phyloP scores from a whole-genome alignment of 371 early-diverging fungal species.

The Aphelidium insulamus region DNA sequence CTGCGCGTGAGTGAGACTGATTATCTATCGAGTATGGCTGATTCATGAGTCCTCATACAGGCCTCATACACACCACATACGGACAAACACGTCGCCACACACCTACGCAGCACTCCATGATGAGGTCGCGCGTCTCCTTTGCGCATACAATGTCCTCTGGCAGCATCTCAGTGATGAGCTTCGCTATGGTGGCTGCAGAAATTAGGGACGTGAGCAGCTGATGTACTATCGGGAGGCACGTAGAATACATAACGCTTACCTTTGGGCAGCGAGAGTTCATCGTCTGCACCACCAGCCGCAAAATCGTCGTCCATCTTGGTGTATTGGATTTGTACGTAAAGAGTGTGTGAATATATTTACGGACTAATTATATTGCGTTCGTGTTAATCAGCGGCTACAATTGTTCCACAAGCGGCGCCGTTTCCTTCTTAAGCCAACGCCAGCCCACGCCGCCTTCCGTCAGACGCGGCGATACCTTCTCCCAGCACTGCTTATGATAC shows the following conservation, averaged over 20 bases:
- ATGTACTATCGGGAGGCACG: background rate
- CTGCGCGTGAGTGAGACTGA: conserved; percentile 12
- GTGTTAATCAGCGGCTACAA: too few relatives aligned
- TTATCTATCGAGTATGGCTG: background rate
- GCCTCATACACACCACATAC: background rate
- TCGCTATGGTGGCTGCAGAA: conserved; percentile 75
- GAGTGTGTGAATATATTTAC: too few relatives aligned
- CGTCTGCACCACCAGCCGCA: conserved; percentile 41
- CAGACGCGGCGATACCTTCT: conserved; percentile 50
- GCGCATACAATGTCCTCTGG: conserved; percentile 66
- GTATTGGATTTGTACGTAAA: too few relatives aligned
- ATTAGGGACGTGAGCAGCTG: background rate
- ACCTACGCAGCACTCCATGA: conserved; percentile 87
- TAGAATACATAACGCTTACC: conserved; percentile 14
- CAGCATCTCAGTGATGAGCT: conserved; percentile 87
- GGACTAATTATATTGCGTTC: too few relatives aligned
- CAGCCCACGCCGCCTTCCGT: conserved; percentile 29
- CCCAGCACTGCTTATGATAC: conserved; percentile 51
- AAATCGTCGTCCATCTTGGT: too few relatives aligned
- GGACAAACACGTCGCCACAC: too few relatives aligned
- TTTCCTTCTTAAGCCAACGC: conserved; percentile 58
- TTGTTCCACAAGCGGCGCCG: too few relatives aligned
- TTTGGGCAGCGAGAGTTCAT: conserved; percentile 70
- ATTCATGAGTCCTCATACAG: background rate
- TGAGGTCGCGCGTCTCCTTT: conserved; percentile 84